These are phyloP conservation scores for Citeromyces hawaiiensis DNA, from an alignment of 1,139 yeast species.

Conservation along the genomic window DNA sequence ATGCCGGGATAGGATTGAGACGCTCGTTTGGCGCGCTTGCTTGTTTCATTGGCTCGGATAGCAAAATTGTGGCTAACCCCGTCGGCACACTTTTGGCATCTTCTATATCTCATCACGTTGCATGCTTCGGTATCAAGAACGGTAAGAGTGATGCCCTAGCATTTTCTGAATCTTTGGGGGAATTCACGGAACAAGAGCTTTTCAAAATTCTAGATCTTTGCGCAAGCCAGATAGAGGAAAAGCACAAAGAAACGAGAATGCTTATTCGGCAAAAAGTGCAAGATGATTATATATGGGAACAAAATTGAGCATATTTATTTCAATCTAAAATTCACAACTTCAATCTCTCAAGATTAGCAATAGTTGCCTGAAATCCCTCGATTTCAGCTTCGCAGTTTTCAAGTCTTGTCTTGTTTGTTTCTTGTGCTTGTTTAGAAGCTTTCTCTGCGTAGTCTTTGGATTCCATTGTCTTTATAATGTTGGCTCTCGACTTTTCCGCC, in stretches of 20 bases:
- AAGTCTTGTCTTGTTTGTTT: slow-evolving; percentile 53
- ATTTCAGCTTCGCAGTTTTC: slow-evolving; percentile 75
- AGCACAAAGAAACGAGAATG: slow-evolving; percentile 32
- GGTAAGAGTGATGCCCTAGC: slow-evolving; percentile 40
- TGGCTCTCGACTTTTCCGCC: slow-evolving; percentile 30
- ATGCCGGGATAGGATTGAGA: slow-evolving; percentile 63
- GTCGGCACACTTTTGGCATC: slow-evolving; percentile 21
- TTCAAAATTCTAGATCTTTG: slow-evolving; percentile 33
- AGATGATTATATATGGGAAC: slow-evolving; percentile 46
- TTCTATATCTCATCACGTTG: slow-evolving; percentile 50
- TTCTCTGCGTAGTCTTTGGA: slow-evolving; percentile 78
- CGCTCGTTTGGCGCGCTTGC: slow-evolving; percentile 46
- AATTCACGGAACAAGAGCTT: slow-evolving; percentile 44
- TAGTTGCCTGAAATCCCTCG: slow-evolving; percentile 71
- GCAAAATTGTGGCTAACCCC: slow-evolving; percentile 29
- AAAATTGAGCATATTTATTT: slow-evolving; percentile 3
- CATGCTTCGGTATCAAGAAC: slow-evolving; percentile 46
- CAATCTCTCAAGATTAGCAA: slow-evolving; percentile 60
- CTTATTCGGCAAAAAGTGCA: slow-evolving; percentile 33
- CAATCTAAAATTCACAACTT: slow-evolving; percentile 32
- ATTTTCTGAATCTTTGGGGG: slow-evolving; percentile 61
- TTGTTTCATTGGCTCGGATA: slow-evolving; percentile 21
- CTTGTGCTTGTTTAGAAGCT: slow-evolving; percentile 75
- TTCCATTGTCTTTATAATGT: slow-evolving; percentile 45
- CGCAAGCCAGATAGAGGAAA: slow-evolving; percentile 27